These are phyloP conservation scores for Boletus rex-veris DNA, from an alignment of 768 basidiomycete genomes.

Conservation along the genomic window DNA sequence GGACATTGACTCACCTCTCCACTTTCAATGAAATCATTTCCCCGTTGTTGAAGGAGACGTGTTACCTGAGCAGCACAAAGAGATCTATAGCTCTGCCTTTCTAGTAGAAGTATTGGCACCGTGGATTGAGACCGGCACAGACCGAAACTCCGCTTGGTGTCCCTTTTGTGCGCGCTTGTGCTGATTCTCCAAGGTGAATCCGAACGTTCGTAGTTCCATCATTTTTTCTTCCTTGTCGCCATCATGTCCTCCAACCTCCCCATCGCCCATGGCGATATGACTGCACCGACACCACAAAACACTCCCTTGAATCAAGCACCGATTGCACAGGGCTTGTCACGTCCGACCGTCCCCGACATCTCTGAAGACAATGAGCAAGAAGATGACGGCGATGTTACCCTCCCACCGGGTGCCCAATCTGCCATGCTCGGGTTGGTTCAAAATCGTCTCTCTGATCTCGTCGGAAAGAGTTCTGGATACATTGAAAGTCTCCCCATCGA, in stretches of 20 bases:
- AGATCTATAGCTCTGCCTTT: too few species aligned
- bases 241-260: slow-evolving; percentile 69
- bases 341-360: slow-evolving; percentile 87
- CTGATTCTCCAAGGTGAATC: slow-evolving; percentile 23
- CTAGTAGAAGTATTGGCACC: too few species aligned
- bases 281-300: slow-evolving; percentile 94
- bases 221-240: slow-evolving; percentile 24
- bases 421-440: slow-evolving; percentile 87
- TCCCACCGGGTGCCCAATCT: slow-evolving; percentile 47
- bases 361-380: slow-evolving; percentile 74
- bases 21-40: too few species aligned
- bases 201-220: slow-evolving; percentile 13
- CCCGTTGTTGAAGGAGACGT: too few species aligned
- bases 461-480: slow-evolving; percentile 93
- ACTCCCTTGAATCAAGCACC: slow-evolving; percentile 83
- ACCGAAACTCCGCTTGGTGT: slow-evolving; percentile 36
- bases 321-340: slow-evolving; percentile 73
- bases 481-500: slow-evolving; percentile 82
- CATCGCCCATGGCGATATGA: slow-evolving; percentile 56
- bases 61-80: too few species aligned
- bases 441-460: slow-evolving; percentile 75
- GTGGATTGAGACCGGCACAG: slow-evolving; percentile 19
- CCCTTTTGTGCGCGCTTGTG: slow-evolving; percentile 21
- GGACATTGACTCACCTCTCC: too few species aligned
- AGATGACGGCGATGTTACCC: slow-evolving; percentile 50